Evolutionary conservation across 129 eudicot genomes (phyloP), one percentile per base, ranked within the genome.

Genomic region (Calendula officinalis): DNA sequence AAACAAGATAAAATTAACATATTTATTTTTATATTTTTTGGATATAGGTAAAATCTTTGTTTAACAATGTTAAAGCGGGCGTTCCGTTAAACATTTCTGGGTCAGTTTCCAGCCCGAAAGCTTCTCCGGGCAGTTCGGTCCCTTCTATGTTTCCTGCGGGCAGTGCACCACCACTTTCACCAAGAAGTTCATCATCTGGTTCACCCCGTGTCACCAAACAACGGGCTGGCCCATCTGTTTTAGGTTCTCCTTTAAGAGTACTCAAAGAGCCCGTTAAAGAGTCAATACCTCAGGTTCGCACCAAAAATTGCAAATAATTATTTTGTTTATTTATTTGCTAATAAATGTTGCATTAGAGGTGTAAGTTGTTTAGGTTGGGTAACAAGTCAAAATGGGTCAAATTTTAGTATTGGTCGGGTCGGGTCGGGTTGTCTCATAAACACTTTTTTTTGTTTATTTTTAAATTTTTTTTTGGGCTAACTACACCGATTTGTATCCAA

Each of bases 61-160:
- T 88, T 61, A 82, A 80, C 75, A 82, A 77, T 66, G 96, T 81
- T 3, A 88, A 88, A 65, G 96, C 84, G 50, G 88, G 89, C 30
- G 84, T 80, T 58, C 83, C 89, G 14, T 64, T 84, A 46, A 80
- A 70, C 63, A 81, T 69, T 5, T 32, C 83, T 51, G 91, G 88
- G 62, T 64, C 81, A 46, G 70, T 67, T 67, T 62, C 80, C 10
- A 84, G 82, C 78, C 74, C 89, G 68, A 84, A 84, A 63, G 79
- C 86, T 61, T 70, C 89, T 56, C 59, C 83, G 33, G 69, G 74
- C 75, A 88, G 75, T 73, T 56, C 89, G 11, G 39, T 82, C 60
- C 96, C 96, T 71, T 88, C 96, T 27, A 84, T 88, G 89, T 88
- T 88, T 78, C 84, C 92, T 38, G 86, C 96, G 61, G 92, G 92